Percentiles rank a stretch among this genome's conserved stretches.
Evolutionary conservation across 768 basidiomycete species (phyloP).

Genomic region (Termitomyces eurrhizus): DNA sequence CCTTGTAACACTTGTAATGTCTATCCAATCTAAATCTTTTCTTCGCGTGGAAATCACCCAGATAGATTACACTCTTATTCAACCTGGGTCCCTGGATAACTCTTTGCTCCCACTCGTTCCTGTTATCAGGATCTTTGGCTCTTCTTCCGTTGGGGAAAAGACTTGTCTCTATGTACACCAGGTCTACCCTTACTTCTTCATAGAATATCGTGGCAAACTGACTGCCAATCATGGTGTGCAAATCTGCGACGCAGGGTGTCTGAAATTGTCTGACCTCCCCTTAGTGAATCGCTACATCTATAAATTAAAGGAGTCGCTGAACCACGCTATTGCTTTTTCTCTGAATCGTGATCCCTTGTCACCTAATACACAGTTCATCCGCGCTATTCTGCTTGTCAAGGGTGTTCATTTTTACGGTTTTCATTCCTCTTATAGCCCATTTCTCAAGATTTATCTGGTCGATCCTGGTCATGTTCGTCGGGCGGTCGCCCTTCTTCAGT

Average conservation of each 20-base stretch:
- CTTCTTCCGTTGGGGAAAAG: slow-evolving; percentile 70
- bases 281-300: slow-evolving; percentile 72
- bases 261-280: slow-evolving; percentile 1
- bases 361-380: slow-evolving; percentile 56
- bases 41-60: slow-evolving; percentile 45
- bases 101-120: slow-evolving; percentile 63
- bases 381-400: slow-evolving; percentile 82
- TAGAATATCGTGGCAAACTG: slow-evolving; percentile 74
- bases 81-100: slow-evolving; percentile 64
- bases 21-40: not conserved
- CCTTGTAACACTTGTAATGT: not conserved
- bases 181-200: slow-evolving; percentile 90
- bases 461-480: slow-evolving; percentile 71
- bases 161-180: slow-evolving; percentile 91
- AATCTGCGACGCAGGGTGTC: not conserved
- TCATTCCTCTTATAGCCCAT: slow-evolving; percentile 78
- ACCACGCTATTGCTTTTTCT: slow-evolving; percentile 82
- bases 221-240: slow-evolving; percentile 56
- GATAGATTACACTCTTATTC: slow-evolving; percentile 61
- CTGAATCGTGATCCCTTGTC: slow-evolving; percentile 68
- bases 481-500: slow-evolving; percentile 70
- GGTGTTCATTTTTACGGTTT: slow-evolving; percentile 97
- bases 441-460: slow-evolving; percentile 78
- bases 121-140: slow-evolving; percentile 82
- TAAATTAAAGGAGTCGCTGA: slow-evolving; percentile 70